phyloP scores from a whole-genome alignment of 139 green algal species.

The Tetradesmus lagerheimii region DNA sequence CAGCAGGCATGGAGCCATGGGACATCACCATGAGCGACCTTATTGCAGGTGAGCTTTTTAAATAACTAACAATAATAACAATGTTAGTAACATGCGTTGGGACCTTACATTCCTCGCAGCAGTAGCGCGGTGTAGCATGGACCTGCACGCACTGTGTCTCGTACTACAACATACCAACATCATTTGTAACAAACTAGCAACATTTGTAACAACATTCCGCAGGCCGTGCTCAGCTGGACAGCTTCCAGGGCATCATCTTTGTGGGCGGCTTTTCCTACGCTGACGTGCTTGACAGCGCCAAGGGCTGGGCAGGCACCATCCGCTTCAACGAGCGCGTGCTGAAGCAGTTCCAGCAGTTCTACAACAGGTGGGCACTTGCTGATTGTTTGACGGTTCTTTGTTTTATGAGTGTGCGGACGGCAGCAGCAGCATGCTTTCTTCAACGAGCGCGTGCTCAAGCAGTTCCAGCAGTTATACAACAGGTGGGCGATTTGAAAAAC shows the following conservation, averaged over 20 bases:
- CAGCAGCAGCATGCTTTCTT: too few species aligned
- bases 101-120: too few species aligned
- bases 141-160: too few species aligned
- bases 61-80: too few species aligned
- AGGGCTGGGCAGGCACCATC: constrained; percentile 98
- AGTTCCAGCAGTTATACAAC: constrained; percentile 80
- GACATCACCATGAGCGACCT: constrained; percentile 98
- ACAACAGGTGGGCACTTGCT: constrained; percentile 1
- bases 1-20: constrained; percentile 95
- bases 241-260: constrained; percentile 81
- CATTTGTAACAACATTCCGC: too few species aligned
- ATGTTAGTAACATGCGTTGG: too few species aligned
- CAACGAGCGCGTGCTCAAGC: constrained; percentile 82
- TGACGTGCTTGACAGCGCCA: constrained; percentile 97
- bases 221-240: constrained; percentile 37
- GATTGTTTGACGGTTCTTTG: too few species aligned
- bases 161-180: too few species aligned
- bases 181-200: too few species aligned
- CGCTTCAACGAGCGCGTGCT: constrained; percentile 90
- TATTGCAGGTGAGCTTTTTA: constrained; percentile 53
- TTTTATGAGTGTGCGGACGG: too few species aligned
- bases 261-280: constrained; percentile 96
- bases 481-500: too few species aligned
- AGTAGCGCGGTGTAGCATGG: too few species aligned
- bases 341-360: constrained; percentile 81